Evolutionary conservation across 768 basidiomycete species (phyloP).

Genomic region (Hericium alpestre): DNA sequence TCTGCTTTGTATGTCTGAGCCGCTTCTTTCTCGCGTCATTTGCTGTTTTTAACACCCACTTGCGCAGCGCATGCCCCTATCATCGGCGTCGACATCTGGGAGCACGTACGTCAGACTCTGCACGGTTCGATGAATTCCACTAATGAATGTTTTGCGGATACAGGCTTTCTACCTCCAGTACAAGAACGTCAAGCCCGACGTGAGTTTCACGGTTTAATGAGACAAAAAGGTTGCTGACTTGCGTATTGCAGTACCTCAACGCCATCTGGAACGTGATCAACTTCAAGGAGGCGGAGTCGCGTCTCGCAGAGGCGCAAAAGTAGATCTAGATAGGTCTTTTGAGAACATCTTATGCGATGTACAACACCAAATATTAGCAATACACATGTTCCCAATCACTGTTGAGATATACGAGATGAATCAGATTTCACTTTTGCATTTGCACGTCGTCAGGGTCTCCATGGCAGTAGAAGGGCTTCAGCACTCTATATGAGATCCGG

Average conservation of each 20-base stretch:
- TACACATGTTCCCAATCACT: too few species aligned
- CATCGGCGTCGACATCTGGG: conserved; percentile 92
- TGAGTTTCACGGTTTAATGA: conserved; percentile 30
- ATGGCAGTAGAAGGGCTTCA: too few species aligned
- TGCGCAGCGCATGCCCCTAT: conserved; percentile 48
- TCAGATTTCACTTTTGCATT: too few species aligned
- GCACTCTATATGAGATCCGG: too few species aligned
- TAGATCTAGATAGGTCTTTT: neutral
- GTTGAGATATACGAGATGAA: too few species aligned
- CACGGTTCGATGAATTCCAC: neutral
- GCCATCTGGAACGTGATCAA: conserved; percentile 69
- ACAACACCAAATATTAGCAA: neutral
- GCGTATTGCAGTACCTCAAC: conserved; percentile 46
- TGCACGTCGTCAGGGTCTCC: too few species aligned
- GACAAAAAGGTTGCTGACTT: neutral
- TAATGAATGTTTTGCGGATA: neutral
- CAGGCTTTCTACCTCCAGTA: conserved; percentile 85
- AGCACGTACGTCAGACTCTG: conserved; percentile 40
- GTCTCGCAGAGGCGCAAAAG: conserved; percentile 36
- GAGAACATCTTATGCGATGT: neutral
- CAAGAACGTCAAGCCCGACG: conserved; percentile 87
- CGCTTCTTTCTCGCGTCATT: neutral
- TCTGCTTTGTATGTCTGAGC: conserved; percentile 31
- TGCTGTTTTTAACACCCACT: neutral
- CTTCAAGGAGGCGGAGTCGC: conserved; percentile 67